These are phyloP conservation scores for Plasmopara muralis DNA, from an alignment of 352 stramenopile species.

Conservation along the genomic window DNA sequence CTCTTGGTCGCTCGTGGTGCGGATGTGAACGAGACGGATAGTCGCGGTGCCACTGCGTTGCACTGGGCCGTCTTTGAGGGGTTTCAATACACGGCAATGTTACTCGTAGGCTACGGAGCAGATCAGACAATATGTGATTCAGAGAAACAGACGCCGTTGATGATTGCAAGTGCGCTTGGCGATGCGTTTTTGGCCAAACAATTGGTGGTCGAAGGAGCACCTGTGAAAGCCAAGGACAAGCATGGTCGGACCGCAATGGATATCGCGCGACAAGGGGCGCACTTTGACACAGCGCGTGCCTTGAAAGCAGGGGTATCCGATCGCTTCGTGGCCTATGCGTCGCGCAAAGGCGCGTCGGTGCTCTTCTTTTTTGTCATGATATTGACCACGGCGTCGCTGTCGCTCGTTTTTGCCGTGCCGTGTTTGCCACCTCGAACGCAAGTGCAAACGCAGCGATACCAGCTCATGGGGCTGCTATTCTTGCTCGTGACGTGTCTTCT, in stretches of 20 bases:
- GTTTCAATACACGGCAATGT: slow-evolving; percentile 78
- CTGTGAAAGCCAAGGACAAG: slow-evolving; percentile 53
- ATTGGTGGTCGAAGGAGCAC: slow-evolving; percentile 73
- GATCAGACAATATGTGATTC: slow-evolving; percentile 78
- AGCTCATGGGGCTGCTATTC: slow-evolving; percentile 27
- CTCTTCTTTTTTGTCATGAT: slow-evolving; percentile 71
- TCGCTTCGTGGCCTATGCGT: slow-evolving; percentile 56
- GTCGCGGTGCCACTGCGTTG: slow-evolving; percentile 58
- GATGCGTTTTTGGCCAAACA: slow-evolving; percentile 80
- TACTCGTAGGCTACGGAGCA: slow-evolving; percentile 75
- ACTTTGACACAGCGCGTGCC: slow-evolving; percentile 58
- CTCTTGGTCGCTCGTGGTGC: slow-evolving; percentile 52
- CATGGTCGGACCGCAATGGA: slow-evolving; percentile 68
- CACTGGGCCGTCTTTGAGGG: slow-evolving; percentile 83
- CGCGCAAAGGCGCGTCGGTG: slow-evolving; percentile 49
- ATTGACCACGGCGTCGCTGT: slow-evolving; percentile 36
- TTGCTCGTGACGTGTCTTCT: slow-evolving; percentile 41
- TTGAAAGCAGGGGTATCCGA: slow-evolving; percentile 66
- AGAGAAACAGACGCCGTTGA: slow-evolving; percentile 70
- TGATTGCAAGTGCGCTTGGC: slow-evolving; percentile 74
- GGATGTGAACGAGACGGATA: slow-evolving; percentile 66
- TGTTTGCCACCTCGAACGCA: slow-evolving; percentile 23
- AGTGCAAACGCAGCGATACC: slow-evolving; percentile 17
- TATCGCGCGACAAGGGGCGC: slow-evolving; percentile 60
- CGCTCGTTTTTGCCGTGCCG: slow-evolving; percentile 50